Evolutionary conservation across 73 alveolate species (phyloP).

Genomic region (Durusdinium trenchii): DNA sequence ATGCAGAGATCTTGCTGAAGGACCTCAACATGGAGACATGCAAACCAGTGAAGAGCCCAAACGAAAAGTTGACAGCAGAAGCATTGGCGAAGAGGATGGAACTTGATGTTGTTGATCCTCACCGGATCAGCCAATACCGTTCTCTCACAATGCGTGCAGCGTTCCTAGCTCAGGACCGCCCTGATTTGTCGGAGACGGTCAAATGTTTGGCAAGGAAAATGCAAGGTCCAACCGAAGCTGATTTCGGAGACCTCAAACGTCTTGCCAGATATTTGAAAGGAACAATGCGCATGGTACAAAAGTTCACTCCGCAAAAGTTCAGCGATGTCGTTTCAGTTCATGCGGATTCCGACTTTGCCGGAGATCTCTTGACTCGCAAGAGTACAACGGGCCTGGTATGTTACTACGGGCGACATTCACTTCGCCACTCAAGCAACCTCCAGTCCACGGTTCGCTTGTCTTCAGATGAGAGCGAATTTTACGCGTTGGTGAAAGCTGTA

Average conservation of each 20-base stretch:
- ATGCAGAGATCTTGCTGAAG: neutral
- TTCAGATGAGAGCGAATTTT: neutral
- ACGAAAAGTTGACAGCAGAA: neutral
- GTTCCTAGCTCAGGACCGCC: neutral
- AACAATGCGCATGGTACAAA: neutral
- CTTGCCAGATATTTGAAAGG: neutral
- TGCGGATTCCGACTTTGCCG: constrained; percentile 29
- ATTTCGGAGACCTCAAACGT: constrained; percentile 5
- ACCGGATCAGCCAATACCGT: constrained; percentile 1
- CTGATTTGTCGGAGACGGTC: constrained; percentile 8
- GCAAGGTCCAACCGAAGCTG: neutral
- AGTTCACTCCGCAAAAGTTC: neutral
- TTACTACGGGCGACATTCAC: neutral
- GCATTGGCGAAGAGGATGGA: neutral
- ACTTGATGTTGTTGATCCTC: neutral
- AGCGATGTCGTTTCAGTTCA: neutral
- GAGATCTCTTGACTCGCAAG: neutral
- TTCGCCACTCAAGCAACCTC: neutral
- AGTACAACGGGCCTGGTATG: neutral
- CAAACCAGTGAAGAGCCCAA: neutral
- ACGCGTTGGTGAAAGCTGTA: constrained; percentile 12
- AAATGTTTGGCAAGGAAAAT: neutral
- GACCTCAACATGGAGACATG: constrained; percentile 1
- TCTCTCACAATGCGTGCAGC: constrained; percentile 5
- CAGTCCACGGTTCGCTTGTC: constrained; percentile 18